Conservation (phyloP, 2,329 filamentous ascomycete species). For the Chaetoscypha palmicola region DNA sequence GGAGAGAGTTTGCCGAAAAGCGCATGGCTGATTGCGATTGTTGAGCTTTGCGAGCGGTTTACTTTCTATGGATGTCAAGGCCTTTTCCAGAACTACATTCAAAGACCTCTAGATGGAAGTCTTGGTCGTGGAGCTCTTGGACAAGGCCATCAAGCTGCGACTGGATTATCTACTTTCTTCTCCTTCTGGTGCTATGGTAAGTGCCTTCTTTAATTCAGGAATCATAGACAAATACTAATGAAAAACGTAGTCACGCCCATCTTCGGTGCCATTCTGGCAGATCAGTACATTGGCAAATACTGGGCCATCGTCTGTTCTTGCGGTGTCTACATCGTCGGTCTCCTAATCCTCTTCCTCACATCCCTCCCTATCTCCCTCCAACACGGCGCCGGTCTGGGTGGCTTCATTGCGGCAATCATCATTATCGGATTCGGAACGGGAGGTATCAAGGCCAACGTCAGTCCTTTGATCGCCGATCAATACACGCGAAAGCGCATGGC, state of each 20-base stretch:
- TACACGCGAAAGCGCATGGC: constrained; percentile 37
- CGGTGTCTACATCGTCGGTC: constrained; percentile 42
- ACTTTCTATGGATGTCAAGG: constrained; percentile 58
- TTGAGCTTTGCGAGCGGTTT: constrained; percentile 58
- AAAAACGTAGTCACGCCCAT: constrained; percentile 30
- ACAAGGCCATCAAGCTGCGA: constrained; percentile 47
- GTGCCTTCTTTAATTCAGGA: too few species aligned
- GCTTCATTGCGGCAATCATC: constrained; percentile 45
- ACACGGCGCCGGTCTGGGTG: constrained; percentile 39
- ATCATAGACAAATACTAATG: too few species aligned
- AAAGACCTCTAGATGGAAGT: constrained; percentile 32
- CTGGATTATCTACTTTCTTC: constrained; percentile 49
- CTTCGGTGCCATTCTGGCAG: constrained; percentile 40
- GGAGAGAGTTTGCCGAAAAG: constrained; percentile 13
- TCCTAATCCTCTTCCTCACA: constrained; percentile 47
- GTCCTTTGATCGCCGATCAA: constrained; percentile 55
- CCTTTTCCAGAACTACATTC: constrained; percentile 57
- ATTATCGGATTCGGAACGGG: constrained; percentile 40
- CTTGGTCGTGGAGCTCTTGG: constrained; percentile 41
- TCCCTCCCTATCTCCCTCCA: constrained; percentile 41
- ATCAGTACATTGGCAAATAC: constrained; percentile 54
- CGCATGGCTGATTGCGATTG: constrained; percentile 45
- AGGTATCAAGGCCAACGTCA: constrained; percentile 61
- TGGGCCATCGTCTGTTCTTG: constrained; percentile 50
- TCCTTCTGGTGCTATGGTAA: constrained; percentile 43